Evolutionary conservation across 2,329 filamentous ascomycete species (phyloP), one percentile per base, ranked within the genome.

Genomic region (Blastomyces emzantsi): DNA sequence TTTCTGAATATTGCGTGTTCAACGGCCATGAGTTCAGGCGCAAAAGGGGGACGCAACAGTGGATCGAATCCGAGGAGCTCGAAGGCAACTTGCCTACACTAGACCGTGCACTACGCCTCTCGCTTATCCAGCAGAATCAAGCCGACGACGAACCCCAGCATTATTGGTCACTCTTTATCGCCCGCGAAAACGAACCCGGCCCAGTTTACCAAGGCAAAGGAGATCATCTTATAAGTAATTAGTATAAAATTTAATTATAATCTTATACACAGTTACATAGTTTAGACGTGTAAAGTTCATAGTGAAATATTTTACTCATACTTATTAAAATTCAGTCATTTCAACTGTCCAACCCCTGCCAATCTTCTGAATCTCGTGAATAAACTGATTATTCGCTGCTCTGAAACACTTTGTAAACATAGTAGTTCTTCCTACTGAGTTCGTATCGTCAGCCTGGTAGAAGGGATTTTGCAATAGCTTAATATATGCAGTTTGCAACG

Each of bases 401-500:
- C 87, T 87, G 73, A 86, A 78, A 11, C 78, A 79, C 19, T 77
- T 78, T 4, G 80, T 73, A 51, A 76, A 70, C 54, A 79, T 73
- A 45, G 76, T 76, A 57, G 78, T 77, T 60, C 80, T 79, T 57
- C 75, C 74, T 45, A 79, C 83, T 59, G 88, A 89, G 60, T 43
- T 43, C 74, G 92, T 87, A 70, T 93, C 89, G 73, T 97, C 92
- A 11, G 93, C 93, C 57, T 89, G 87, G 75, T 92, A 97, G 77
- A 99, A 99, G 0, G 93, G 93, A 72, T 99, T 97, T 76, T 96
- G 89, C 68, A 97, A 79, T 61, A 99, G 79, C 66, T 86, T 81
- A 64, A 97, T 89, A 71, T 97, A 99, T 39, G 93, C 92, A n/a
- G 84, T 87, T 78, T 97, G 94, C 77, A 99, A 85, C 36, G 92